Base-by-base conservation (phyloP, 768 basidiomycete species). In the Termitomyces eurrhizus region DNA sequence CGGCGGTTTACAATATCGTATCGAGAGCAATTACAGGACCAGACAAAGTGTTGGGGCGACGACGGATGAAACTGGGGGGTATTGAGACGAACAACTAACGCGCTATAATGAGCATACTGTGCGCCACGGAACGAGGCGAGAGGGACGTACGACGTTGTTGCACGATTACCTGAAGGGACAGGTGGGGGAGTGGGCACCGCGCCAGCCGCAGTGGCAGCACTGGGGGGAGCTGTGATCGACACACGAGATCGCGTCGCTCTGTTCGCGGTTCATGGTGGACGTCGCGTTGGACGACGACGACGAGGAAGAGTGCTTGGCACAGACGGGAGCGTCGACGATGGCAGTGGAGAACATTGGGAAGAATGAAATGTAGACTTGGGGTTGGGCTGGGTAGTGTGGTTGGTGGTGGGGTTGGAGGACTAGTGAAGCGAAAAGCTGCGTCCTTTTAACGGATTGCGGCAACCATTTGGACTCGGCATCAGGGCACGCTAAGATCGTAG, bases 201-300 rank as follows among this genome's bases (percentile, higher is more conserved):
- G 84, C 78, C 79, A 87, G 65, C 87, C 87, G 64, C 89, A 90
- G 70, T 89, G 87, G 78, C 87, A 89, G 75, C 89, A 90, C 71
- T 89, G 87, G 61, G 89, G 87, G n/a, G 83, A 78, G 76, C 80
- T 84, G 66, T 79, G 76, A 75, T 83, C 75, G 56, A 78, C 70
- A 39, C 74, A 69, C 52, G 73, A 62, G 62, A 64, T 57, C 61
- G 72, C 63, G 64, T 70, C 71, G 55, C 11, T 18, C 11, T 61
- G 60, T 13, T 67, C 53, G 11, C 42, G 60, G n/a, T 61, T 41
- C 41, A 58, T 36, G 45, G 41, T 58, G 18, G 24, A 18, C n/a
- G 60, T 44, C 52, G 66, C 64, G 58, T 66, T 42, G 12, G 70
- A 59, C 46, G 72, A 67, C 48, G 66, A 58, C 44, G 72, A 67